Percentiles rank a stretch among this genome's conserved stretches.
Conservation (phyloP, 2,329 filamentous ascomycete genomes). For the Penicillium verrucosum region DNA sequence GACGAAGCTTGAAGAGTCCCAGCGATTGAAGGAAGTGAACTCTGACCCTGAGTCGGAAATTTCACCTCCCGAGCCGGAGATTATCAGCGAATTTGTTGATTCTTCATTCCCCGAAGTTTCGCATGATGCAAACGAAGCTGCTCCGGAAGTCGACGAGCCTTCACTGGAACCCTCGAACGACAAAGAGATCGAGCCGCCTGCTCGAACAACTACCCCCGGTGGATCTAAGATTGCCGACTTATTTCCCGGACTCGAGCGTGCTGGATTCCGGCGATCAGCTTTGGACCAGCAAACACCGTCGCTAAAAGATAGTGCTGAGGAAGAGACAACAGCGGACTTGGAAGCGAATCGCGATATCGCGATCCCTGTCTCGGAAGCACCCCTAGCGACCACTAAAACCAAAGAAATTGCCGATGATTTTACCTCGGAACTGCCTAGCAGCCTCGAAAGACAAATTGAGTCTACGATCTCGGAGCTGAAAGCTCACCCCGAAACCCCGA, state of each 20-base stretch:
- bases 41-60: constrained; percentile 20
- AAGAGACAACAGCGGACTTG: constrained; percentile 33
- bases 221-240: constrained; percentile 32
- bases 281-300: constrained; percentile 21
- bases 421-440: constrained; percentile 13
- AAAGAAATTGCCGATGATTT: constrained; percentile 47
- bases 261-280: constrained; percentile 28
- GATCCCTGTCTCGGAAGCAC: constrained; percentile 46
- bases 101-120: constrained; percentile 27
- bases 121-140: constrained; percentile 8
- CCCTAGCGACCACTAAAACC: constrained; percentile 31
- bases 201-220: constrained; percentile 20
- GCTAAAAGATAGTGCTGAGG: constrained; percentile 41
- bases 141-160: constrained; percentile 1
- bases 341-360: constrained; percentile 45
- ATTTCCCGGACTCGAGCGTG: constrained; percentile 38
- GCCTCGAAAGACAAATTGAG: constrained; percentile 8
- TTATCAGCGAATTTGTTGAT: constrained; percentile 30
- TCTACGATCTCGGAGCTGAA: constrained; percentile 7
- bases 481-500: not conserved
- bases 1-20: constrained; percentile 21
- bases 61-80: constrained; percentile 18
- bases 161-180: constrained; percentile 7
- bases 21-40: constrained; percentile 23
- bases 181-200: constrained; percentile 24